phyloP scores from a whole-genome alignment of 2,329 filamentous ascomycete species.

The Amauroascus niger region DNA sequence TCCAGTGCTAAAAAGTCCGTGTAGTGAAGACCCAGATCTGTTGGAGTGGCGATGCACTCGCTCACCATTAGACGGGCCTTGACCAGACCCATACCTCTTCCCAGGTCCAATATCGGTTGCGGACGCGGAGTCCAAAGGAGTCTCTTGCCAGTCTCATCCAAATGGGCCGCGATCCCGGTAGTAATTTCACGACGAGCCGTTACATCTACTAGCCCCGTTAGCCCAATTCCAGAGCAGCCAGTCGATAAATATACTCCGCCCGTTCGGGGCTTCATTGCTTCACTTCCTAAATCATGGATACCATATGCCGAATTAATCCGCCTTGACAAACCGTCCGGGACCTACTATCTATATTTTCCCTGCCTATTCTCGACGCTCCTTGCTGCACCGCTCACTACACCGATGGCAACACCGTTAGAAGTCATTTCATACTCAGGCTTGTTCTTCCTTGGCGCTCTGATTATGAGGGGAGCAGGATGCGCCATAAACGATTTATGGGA shows the following conservation, averaged over 20 bases:
- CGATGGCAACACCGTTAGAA: conserved; percentile 30
- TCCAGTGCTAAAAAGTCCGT: no score
- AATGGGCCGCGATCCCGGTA: not conserved
- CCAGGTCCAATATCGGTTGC: not conserved
- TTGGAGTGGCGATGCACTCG: not conserved
- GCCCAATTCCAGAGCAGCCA: not conserved
- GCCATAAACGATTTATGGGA: conserved; percentile 50
- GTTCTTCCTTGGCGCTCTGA: conserved; percentile 38
- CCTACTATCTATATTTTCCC: conserved; percentile 47
- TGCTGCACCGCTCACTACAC: conserved; percentile 35
- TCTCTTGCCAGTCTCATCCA: not conserved
- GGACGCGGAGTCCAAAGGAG: not conserved
- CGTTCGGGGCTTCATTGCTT: conserved; percentile 38
- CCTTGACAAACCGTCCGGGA: conserved; percentile 43
- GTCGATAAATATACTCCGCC: conserved; percentile 36
- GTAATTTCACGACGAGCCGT: not conserved
- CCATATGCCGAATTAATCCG: conserved; percentile 48
- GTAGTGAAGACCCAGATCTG: not conserved
- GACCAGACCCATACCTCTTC: not conserved
- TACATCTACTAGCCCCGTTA: not conserved
- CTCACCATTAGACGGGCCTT: not conserved
- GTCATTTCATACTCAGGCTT: conserved; percentile 32
- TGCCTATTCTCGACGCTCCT: conserved; percentile 42
- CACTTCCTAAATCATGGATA: conserved; percentile 43
- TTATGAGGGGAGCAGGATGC: conserved; percentile 45